Conservation (phyloP, 352 stramenopile species). For the Pythium vanterpoolii region DNA sequence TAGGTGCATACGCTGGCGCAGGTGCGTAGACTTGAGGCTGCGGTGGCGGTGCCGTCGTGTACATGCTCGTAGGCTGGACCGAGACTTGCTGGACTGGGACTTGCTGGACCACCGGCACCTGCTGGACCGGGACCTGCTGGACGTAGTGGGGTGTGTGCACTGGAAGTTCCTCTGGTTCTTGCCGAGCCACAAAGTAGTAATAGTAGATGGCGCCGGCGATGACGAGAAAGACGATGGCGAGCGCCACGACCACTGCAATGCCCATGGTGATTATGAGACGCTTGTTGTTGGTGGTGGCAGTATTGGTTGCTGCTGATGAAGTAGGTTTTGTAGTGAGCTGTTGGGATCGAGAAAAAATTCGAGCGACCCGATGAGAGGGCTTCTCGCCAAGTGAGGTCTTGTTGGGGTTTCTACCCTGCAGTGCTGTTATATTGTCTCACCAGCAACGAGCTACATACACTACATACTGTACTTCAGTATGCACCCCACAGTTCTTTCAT, state of each 20-base stretch:
- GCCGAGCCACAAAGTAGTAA: neutral
- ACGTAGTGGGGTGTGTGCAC: slow-evolving; percentile 6
- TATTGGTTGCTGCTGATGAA: neutral
- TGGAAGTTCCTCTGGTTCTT: neutral
- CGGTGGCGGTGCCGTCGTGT: neutral
- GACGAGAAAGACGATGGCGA: neutral
- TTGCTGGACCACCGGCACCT: neutral
- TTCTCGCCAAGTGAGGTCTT: too few relatives aligned
- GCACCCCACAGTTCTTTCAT: too few relatives aligned
- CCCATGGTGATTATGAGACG: neutral
- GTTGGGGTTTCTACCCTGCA: too few relatives aligned
- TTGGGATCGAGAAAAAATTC: neutral
- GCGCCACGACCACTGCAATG: neutral
- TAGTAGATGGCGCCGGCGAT: slow-evolving; percentile 5
- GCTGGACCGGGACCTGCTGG: neutral
- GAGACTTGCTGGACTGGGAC: too few relatives aligned
- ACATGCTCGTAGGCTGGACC: neutral
- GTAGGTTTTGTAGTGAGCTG: neutral
- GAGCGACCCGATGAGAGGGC: too few relatives aligned
- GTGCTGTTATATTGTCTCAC: too few relatives aligned
- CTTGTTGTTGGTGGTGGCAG: neutral
- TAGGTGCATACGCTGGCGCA: neutral
- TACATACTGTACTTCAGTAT: too few relatives aligned
- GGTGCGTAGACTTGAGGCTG: too few relatives aligned
- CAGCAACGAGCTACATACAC: too few relatives aligned